Evolutionary conservation across 495 filamentous ascomycete genomes (phyloP), one percentile per base, ranked within the genome.

Genomic region (Trichoderma parareesei): DNA sequence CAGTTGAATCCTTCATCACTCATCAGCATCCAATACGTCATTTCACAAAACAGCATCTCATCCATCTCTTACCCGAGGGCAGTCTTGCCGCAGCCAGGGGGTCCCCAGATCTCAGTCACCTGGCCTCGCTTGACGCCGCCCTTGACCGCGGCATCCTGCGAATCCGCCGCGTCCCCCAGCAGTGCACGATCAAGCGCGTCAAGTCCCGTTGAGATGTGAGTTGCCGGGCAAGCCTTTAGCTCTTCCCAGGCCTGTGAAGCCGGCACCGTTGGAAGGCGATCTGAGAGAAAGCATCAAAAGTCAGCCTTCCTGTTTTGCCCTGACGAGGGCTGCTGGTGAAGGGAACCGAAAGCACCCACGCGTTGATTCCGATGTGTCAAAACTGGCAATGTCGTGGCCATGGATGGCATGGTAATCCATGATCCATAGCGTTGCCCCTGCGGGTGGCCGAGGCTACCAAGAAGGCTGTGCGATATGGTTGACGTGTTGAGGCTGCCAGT

Each of bases 21-120:
- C 9, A 33, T 66, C 61, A 69, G 61, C 33, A 4, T 62, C n/a
- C 20, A 44, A 63, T 27, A 41, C 16, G 33, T 20, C 14, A 27
- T 27, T 2, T 2, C 27, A 0, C 27, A 2, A 27, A 27, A 27
- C 27, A 27, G 27, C 27, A 27, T 27, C 27, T 2, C 27, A 27
- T 27, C 27, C 27, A 27, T 18, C 38, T 66, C 71, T 66, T 73
- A 96, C 93, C 86, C 88, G 67, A 98, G 76, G 5, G 88, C 77
- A 0, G 93, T 95, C 76, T 98, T 98, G 13, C 94, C 94, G 16
- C 83, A 84, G 1, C 93, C 93, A 10, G 91, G 90, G 16, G 94
- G 92, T 0, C 94, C 94, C 77, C 88, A 96, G 40, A 97, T 76
- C 73, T 98, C 94, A 6, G 87, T 88, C n/a, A 96, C 81, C 71